phyloP scores from a whole-genome alignment of 2,329 filamentous ascomycete species.

The Fusarium sp. region DNA sequence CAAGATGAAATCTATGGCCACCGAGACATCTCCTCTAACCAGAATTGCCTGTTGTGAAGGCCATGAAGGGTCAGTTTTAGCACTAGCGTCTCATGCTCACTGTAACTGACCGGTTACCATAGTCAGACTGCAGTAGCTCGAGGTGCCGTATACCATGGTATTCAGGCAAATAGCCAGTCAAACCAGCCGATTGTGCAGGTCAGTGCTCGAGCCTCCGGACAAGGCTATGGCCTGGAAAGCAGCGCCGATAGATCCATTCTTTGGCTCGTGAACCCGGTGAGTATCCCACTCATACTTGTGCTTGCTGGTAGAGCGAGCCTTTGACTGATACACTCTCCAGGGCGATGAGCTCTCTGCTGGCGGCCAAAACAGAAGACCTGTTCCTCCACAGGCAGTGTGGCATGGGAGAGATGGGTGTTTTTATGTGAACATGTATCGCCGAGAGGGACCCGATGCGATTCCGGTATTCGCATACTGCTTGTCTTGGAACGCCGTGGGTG shows the following conservation, averaged over 20 bases:
- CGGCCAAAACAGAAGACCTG: neutral
- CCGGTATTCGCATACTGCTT: neutral
- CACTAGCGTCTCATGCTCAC: neutral
- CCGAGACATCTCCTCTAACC: no score
- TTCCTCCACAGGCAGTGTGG: neutral
- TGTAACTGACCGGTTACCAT: neutral
- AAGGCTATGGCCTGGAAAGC: neutral
- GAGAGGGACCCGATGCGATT: neutral
- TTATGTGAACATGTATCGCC: neutral
- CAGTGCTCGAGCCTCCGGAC: neutral
- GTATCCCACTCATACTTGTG: neutral
- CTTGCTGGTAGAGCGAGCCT: neutral
- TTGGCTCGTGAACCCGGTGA: neutral
- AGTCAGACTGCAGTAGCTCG: no score
- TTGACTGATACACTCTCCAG: neutral
- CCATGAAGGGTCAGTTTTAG: no score
- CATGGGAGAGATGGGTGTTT: neutral
- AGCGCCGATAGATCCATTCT: neutral
- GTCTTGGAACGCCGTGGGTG: neutral
- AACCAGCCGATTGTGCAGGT: neutral
- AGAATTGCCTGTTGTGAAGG: no score
- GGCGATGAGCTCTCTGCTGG: neutral
- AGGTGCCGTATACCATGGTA: neutral
- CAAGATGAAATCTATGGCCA: neutral
- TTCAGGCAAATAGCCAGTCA: neutral